phyloP scores from a whole-genome alignment of 2,329 filamentous ascomycete species.

The Phialemoniopsis sp. region DNA sequence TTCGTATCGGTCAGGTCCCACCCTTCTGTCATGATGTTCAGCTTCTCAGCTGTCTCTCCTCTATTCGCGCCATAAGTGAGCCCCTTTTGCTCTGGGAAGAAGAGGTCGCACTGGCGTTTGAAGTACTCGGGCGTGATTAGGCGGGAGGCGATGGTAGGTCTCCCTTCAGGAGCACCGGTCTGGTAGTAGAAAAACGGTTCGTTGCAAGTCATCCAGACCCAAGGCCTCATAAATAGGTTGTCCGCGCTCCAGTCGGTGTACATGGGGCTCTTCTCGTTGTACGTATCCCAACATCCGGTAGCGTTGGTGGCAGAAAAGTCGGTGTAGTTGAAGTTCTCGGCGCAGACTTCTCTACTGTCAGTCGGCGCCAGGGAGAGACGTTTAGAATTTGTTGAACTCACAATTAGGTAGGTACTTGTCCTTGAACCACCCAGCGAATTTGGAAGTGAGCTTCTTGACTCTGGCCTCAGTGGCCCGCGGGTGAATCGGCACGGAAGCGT shows the following conservation, averaged over 20 bases:
- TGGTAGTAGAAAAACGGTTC: conserved; percentile 58
- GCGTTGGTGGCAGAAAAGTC: conserved; percentile 34
- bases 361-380: neutral
- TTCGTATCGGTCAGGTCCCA: conserved; percentile 48
- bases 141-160: conserved; percentile 45
- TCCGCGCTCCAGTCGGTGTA: conserved; percentile 43
- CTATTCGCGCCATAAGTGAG: conserved; percentile 41
- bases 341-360: conserved; percentile 23
- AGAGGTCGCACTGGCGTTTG: conserved; percentile 49
- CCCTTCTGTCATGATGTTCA: conserved; percentile 52
- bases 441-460: conserved; percentile 44
- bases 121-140: conserved; percentile 47
- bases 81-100: conserved; percentile 47
- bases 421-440: conserved; percentile 51
- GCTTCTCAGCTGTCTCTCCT: conserved; percentile 38
- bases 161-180: conserved; percentile 40
- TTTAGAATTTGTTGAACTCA: conserved; percentile 23
- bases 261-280: conserved; percentile 41
- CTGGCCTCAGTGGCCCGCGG: conserved; percentile 42
- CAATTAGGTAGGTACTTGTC: conserved; percentile 38
- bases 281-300: conserved; percentile 47
- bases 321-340: conserved; percentile 39
- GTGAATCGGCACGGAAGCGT: conserved; percentile 12
- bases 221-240: conserved; percentile 47
- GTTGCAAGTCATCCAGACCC: conserved; percentile 60